Evolutionary conservation across 352 stramenopile species (phyloP).

Genomic region (Pythium aristosporum): DNA sequence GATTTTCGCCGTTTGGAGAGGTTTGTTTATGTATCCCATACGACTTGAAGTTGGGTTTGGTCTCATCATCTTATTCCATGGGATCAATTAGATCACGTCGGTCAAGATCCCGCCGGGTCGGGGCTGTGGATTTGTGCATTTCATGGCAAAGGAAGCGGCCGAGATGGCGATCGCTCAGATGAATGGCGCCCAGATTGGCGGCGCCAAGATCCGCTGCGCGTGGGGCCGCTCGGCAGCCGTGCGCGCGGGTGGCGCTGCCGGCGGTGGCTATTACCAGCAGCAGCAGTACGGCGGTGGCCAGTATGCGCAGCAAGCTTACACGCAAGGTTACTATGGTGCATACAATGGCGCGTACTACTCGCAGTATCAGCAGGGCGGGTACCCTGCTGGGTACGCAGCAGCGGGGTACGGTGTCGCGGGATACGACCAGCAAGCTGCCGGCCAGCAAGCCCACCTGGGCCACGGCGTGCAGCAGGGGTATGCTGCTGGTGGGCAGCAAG

Average conservation of each 20-base stretch:
- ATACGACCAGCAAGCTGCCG: conserved; percentile 44
- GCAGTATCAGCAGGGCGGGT: conserved; percentile 42
- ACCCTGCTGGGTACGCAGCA: conserved; percentile 26
- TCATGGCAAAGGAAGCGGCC: conserved; percentile 74
- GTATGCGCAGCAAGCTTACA: conserved; percentile 32
- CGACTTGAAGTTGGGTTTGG: not conserved
- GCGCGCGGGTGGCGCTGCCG: conserved; percentile 27
- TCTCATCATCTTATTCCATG: not conserved
- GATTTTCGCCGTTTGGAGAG: conserved; percentile 79
- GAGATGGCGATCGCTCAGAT: conserved; percentile 88
- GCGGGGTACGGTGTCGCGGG: conserved; percentile 33
- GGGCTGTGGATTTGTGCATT: conserved; percentile 92
- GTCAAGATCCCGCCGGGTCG: conserved; percentile 86
- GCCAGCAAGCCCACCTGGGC: conserved; percentile 38
- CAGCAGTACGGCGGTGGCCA: conserved; percentile 40
- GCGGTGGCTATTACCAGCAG: conserved; percentile 46
- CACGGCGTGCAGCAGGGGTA: conserved; percentile 30
- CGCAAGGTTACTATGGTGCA: conserved; percentile 37
- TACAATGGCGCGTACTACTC: conserved; percentile 62
- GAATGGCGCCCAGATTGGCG: conserved; percentile 80
- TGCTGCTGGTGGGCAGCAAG: conserved; percentile 29
- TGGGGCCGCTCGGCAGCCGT: conserved; percentile 84
- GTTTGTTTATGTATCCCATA: conserved; percentile 31
- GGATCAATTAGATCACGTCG: conserved; percentile 50
- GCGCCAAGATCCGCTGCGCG: conserved; percentile 83